These are phyloP conservation scores for Trichodelitschia bisporula DNA, from an alignment of 495 filamentous ascomycete genomes.

Conservation along the genomic window DNA sequence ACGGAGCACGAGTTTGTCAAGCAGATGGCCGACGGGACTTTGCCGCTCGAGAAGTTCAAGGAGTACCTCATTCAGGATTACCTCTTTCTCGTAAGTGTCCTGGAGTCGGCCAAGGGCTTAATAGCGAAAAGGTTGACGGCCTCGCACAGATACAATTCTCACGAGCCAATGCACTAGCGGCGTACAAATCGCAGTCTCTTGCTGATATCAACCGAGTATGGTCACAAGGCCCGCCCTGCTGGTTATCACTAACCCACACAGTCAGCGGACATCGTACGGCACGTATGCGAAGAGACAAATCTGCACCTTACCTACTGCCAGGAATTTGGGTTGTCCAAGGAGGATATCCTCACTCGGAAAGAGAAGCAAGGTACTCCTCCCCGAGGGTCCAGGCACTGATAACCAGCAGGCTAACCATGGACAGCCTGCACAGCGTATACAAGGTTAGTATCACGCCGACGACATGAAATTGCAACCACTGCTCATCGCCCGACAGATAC, in stretches of 20 bases:
- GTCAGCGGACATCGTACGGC: constrained; percentile 44
- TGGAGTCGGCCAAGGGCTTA: no score
- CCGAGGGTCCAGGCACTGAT: no score
- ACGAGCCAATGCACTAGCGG: constrained; percentile 55
- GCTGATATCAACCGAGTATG: constrained; percentile 34
- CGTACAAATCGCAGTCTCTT: constrained; percentile 56
- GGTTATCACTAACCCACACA: constrained; percentile 9
- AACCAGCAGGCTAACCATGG: not conserved
- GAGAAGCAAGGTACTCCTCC: constrained; percentile 41
- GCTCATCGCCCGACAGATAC: constrained; percentile 24
- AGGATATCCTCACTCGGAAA: constrained; percentile 44
- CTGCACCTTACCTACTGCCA: constrained; percentile 61
- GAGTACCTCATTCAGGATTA: constrained; percentile 79
- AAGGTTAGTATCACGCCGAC: constrained; percentile 13
- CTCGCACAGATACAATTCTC: constrained; percentile 50
- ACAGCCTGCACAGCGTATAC: constrained; percentile 50
- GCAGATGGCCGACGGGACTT: constrained; percentile 45
- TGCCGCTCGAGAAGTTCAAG: constrained; percentile 53
- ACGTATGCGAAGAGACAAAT: constrained; percentile 55
- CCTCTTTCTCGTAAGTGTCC: constrained; percentile 45
- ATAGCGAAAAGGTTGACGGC: not conserved
- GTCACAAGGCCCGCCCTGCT: constrained; percentile 5
- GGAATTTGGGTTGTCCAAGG: constrained; percentile 50
- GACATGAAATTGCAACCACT: constrained; percentile 1
- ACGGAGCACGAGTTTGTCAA: constrained; percentile 60